Percentiles rank a stretch among this genome's conserved stretches.
These are phyloP conservation scores for Plasmodium blacklocki DNA, from an alignment of 169 alveolate genomes.

Conservation along the genomic window DNA sequence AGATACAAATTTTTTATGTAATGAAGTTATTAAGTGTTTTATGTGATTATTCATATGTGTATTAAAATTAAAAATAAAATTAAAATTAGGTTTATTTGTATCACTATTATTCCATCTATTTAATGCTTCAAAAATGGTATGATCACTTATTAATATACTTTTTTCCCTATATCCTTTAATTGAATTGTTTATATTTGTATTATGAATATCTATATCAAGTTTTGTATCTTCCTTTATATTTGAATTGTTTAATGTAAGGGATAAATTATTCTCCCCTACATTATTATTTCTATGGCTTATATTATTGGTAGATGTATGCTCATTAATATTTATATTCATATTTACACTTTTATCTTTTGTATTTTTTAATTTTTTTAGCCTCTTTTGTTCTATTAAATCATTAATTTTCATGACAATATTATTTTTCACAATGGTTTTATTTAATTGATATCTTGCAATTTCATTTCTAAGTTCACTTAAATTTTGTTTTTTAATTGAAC, in stretches of 20 bases:
- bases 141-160: constrained; percentile 64
- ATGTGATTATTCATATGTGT: constrained; percentile 19
- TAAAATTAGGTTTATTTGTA: neutral
- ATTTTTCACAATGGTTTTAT: constrained; percentile 76
- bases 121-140: constrained; percentile 71
- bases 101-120: constrained; percentile 64
- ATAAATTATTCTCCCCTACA: neutral
- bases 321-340: neutral
- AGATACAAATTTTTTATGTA: constrained; percentile 27
- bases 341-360: neutral
- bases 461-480: constrained; percentile 80
- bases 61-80: constrained; percentile 15
- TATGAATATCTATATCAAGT: no score
- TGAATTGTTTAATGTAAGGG: neutral
- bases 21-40: constrained; percentile 16
- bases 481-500: constrained; percentile 83
- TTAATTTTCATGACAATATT: constrained; percentile 70
- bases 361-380: constrained; percentile 28
- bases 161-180: constrained; percentile 7
- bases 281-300: neutral
- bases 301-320: neutral
- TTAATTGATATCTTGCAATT: constrained; percentile 79
- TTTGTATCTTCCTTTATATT: neutral
- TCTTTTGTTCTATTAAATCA: constrained; percentile 66
- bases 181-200: neutral